Conservation (phyloP, 129 eudicot genomes). For the Cynara cardunculus region DNA sequence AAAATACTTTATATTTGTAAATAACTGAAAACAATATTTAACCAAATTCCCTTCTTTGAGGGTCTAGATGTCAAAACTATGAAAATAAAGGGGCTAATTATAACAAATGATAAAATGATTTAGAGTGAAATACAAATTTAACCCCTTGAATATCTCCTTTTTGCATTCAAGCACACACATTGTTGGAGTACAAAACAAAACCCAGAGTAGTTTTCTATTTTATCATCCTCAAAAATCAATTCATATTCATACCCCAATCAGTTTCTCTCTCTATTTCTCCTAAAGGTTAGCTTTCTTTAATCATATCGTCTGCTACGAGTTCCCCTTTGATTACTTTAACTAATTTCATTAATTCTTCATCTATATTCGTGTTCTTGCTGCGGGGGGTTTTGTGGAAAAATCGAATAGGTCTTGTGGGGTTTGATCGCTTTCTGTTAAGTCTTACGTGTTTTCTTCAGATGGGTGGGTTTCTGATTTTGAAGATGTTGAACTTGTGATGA, state of each 20-base stretch:
- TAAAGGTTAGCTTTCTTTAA: constrained; percentile 24
- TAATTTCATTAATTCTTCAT: neutral
- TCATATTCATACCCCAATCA: constrained; percentile 21
- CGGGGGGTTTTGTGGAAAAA: neutral
- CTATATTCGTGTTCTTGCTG: constrained; percentile 1
- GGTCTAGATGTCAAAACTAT: neutral
- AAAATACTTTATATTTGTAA: too few species aligned
- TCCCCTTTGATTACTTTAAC: neutral
- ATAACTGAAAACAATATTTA: too few species aligned
- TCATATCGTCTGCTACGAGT: neutral
- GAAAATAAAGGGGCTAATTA: neutral
- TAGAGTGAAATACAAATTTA: constrained; percentile 1
- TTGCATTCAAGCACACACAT: constrained; percentile 11
- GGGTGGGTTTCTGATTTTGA: neutral
- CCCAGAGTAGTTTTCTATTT: constrained; percentile 2
- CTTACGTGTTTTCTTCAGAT: neutral
- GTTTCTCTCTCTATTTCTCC: constrained; percentile 10
- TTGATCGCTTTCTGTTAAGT: neutral
- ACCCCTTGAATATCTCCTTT: neutral
- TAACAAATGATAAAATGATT: neutral
- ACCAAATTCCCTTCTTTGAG: neutral
- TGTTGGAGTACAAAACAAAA: constrained; percentile 5
- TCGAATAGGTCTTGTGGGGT: neutral
- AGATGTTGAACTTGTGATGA: neutral
- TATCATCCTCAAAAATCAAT: constrained; percentile 12